phyloP scores from a whole-genome alignment of 1,284 basidiomycete genomes.

The Cystobasidiaceae sp. region DNA sequence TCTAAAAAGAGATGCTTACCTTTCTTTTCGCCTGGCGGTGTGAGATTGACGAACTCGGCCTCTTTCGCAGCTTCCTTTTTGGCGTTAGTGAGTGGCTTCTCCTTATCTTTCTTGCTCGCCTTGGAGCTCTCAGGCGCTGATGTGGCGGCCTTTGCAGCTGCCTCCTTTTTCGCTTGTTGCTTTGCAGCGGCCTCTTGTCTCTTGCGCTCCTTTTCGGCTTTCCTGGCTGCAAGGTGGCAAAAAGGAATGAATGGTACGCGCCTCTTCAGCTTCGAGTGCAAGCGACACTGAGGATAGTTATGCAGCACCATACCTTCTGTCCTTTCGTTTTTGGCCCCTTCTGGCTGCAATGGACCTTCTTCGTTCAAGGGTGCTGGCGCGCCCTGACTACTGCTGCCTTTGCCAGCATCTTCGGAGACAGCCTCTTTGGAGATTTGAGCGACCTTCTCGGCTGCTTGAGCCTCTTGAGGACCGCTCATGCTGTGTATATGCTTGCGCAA shows the following conservation, averaged over 20 bases:
- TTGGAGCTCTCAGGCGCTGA: constrained; percentile 57
- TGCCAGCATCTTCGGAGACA: constrained; percentile 3
- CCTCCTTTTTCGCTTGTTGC: constrained; percentile 52
- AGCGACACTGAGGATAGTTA: no score
- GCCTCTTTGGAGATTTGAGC: not conserved
- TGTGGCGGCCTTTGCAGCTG: constrained; percentile 49
- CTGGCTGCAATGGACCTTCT: not conserved
- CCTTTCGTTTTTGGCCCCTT: constrained; percentile 17
- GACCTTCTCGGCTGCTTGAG: constrained; percentile 3
- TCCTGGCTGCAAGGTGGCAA: constrained; percentile 25
- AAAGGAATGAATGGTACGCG: no score
- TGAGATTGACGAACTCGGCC: constrained; percentile 72
- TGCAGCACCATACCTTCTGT: constrained; percentile 7
- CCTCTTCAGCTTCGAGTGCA: no score
- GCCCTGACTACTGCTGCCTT: not conserved
- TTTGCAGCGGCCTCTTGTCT: constrained; percentile 25
- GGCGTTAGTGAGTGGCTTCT: constrained; percentile 40
- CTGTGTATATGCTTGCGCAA: no score
- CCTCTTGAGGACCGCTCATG: not conserved
- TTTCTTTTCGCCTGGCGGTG: constrained; percentile 84
- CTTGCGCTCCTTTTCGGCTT: constrained; percentile 28
- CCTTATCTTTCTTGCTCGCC: constrained; percentile 65
- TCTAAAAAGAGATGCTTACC: constrained; percentile 52
- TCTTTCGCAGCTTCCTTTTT: constrained; percentile 56
- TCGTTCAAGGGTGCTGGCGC: constrained; percentile 15